Percentiles rank a stretch among this genome's conserved stretches.
Evolutionary conservation across 2,329 filamentous ascomycete species (phyloP).

Genomic region (Tetracladium maxilliforme): DNA sequence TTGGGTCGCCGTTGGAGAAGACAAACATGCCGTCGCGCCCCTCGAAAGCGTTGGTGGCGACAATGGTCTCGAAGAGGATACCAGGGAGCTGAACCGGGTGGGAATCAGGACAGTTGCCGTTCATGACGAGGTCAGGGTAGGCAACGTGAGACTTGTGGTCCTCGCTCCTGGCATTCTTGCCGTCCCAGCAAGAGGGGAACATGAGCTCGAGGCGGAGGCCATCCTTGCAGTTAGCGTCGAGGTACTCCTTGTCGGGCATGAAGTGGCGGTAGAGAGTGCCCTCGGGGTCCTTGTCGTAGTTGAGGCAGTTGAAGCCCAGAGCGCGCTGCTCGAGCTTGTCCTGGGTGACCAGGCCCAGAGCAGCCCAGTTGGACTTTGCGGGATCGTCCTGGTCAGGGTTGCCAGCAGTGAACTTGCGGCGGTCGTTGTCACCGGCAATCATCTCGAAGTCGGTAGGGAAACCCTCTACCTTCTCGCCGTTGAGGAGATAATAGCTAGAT

Average conservation of each 20-base stretch:
- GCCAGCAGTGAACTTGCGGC: slow-evolving; percentile 55
- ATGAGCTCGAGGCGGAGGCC: slow-evolving; percentile 73
- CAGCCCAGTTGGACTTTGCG: slow-evolving; percentile 54
- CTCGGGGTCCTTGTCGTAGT: slow-evolving; percentile 57
- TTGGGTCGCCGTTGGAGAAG: slow-evolving; percentile 63
- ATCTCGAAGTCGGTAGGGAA: slow-evolving; percentile 72
- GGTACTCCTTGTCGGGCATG: slow-evolving; percentile 62
- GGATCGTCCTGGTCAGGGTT: slow-evolving; percentile 54
- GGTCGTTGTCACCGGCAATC: slow-evolving; percentile 58
- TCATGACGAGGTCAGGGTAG: slow-evolving; percentile 64
- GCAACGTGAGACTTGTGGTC: slow-evolving; percentile 55
- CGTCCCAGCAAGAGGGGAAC: slow-evolving; percentile 87
- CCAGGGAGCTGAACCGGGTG: slow-evolving; percentile 56
- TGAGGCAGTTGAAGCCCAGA: slow-evolving; percentile 87
- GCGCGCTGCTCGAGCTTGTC: slow-evolving; percentile 62
- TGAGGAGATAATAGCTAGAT: slow-evolving; percentile 69
- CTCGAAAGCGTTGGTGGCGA: slow-evolving; percentile 52
- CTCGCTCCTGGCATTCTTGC: slow-evolving; percentile 36
- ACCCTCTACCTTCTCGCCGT: slow-evolving; percentile 46
- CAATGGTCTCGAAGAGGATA: slow-evolving; percentile 79
- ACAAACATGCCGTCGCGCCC: slow-evolving; percentile 55
- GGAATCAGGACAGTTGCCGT: slow-evolving; percentile 57
- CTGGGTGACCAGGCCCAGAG: slow-evolving; percentile 49
- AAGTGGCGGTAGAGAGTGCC: slow-evolving; percentile 68
- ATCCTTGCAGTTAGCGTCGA: slow-evolving; percentile 70